A percentile compares a stretch with the other conserved stretches of the same genome.
phyloP scores from a whole-genome alignment of 768 basidiomycete species.

The Naganishia kalamii region DNA sequence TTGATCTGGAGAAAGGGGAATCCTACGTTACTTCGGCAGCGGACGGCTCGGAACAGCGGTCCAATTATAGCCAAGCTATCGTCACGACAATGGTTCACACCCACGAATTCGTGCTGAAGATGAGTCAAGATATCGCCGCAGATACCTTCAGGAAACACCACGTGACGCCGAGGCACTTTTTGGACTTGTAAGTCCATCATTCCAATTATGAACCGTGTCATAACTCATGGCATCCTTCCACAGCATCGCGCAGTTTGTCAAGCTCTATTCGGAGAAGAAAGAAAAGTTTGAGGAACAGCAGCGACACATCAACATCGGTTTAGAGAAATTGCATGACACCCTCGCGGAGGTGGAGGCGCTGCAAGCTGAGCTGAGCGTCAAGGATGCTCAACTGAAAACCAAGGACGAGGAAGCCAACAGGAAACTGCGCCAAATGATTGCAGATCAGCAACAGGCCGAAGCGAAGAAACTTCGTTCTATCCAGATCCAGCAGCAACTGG shows the following conservation, averaged over 20 bases:
- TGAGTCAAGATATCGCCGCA: conserved; percentile 81
- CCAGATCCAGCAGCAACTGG: conserved; percentile 86
- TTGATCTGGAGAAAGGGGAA: conserved; percentile 81
- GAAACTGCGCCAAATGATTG: conserved; percentile 94
- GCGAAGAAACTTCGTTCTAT: conserved; percentile 96
- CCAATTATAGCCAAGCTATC: conserved; percentile 79
- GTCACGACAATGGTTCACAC: conserved; percentile 90
- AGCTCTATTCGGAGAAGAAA: conserved; percentile 88
- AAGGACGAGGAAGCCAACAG: conserved; percentile 95
- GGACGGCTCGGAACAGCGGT: conserved; percentile 75
- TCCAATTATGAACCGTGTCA: conserved; percentile 1
- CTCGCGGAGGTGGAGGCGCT: conserved; percentile 96
- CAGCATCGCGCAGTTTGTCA: conserved; percentile 95
- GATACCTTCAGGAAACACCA: conserved; percentile 94
- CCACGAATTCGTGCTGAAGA: conserved; percentile 78
- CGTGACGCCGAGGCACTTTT: conserved; percentile 93
- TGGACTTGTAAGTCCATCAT: conserved; percentile 77
- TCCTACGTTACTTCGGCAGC: conserved; percentile 82
- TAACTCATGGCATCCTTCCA: conserved; percentile 4
- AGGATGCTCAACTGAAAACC: conserved; percentile 81
- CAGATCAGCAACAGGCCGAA: conserved; percentile 97
- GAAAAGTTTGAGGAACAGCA: conserved; percentile 98
- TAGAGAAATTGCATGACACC: conserved; percentile 92
- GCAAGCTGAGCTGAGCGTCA: conserved; percentile 86
- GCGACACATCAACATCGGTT: conserved; percentile 92